Conservation (phyloP, 306 rosid species). For the Inga oerstediana region DNA sequence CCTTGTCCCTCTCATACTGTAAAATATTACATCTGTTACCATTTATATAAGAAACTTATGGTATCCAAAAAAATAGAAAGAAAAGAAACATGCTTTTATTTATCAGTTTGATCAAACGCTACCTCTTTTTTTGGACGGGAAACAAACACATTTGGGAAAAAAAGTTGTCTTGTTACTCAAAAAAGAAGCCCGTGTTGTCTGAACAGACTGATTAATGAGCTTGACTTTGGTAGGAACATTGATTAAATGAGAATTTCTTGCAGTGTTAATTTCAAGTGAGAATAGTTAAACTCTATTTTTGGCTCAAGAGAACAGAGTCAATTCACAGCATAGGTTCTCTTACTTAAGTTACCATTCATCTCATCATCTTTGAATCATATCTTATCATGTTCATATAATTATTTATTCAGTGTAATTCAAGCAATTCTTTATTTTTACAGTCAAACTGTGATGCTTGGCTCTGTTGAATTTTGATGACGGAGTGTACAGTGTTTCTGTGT, state of each 20-base stretch:
- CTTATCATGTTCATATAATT: not conserved
- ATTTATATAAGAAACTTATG: too few relatives aligned
- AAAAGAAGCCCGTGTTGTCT: not conserved
- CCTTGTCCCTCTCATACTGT: not conserved
- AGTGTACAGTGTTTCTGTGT: conserved; percentile 23
- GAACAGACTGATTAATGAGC: not conserved
- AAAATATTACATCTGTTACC: too few relatives aligned
- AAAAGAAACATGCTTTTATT: not conserved
- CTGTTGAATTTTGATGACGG: conserved; percentile 11
- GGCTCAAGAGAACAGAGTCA: not conserved
- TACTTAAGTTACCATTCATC: not conserved
- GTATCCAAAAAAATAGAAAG: too few relatives aligned
- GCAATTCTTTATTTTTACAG: not conserved
- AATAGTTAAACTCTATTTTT: not conserved
- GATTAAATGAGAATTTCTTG: not conserved
- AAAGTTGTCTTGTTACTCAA: not conserved
- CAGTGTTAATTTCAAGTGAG: not conserved
- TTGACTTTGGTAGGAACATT: not conserved
- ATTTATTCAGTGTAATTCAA: not conserved
- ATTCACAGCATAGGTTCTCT: not conserved
- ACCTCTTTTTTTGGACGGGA: not conserved
- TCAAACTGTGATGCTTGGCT: conserved; percentile 10
- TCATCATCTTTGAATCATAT: not conserved
- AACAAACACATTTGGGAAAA: not conserved
- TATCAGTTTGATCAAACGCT: not conserved